These are phyloP conservation scores for Lathyrus tuberosus DNA, from an alignment of 306 rosid species.

Conservation along the genomic window DNA sequence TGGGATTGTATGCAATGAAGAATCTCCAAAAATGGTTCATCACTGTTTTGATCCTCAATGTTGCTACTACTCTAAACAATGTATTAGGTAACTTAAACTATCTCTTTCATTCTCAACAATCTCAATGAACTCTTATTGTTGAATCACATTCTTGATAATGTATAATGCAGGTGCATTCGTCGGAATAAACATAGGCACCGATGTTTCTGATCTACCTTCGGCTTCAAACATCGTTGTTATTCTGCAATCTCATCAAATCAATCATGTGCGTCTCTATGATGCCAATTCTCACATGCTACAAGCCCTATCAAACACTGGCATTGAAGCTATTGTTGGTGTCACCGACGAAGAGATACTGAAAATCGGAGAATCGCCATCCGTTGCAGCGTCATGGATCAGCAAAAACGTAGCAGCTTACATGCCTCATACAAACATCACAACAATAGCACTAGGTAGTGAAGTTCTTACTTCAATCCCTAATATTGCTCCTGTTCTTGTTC, in stretches of 20 bases:
- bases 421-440: conserved; percentile 84
- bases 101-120: background rate
- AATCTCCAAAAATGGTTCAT: conserved; percentile 8
- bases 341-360: conserved; percentile 71
- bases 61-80: conserved; percentile 29
- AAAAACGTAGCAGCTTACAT: conserved; percentile 78
- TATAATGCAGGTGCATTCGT: conserved; percentile 75
- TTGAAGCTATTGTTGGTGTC: conserved; percentile 80
- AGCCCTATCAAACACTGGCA: conserved; percentile 72
- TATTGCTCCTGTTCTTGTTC: conserved; percentile 72
- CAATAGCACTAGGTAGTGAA: conserved; percentile 89
- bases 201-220: conserved; percentile 73
- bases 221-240: conserved; percentile 62
- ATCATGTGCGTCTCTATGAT: conserved; percentile 75
- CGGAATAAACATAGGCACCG: conserved; percentile 84
- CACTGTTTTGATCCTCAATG: conserved; percentile 7
- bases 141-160: conserved; percentile 25
- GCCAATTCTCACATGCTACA: conserved; percentile 75
- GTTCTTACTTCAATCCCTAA: conserved; percentile 78
- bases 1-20: conserved; percentile 16
- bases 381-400: conserved; percentile 82
- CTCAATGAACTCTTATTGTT: background rate
- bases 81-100: conserved; percentile 11
- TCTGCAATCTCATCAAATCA: conserved; percentile 73
- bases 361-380: conserved; percentile 76